Conservation (phyloP, 495 filamentous ascomycete genomes). For the Usnea hakonensis region DNA sequence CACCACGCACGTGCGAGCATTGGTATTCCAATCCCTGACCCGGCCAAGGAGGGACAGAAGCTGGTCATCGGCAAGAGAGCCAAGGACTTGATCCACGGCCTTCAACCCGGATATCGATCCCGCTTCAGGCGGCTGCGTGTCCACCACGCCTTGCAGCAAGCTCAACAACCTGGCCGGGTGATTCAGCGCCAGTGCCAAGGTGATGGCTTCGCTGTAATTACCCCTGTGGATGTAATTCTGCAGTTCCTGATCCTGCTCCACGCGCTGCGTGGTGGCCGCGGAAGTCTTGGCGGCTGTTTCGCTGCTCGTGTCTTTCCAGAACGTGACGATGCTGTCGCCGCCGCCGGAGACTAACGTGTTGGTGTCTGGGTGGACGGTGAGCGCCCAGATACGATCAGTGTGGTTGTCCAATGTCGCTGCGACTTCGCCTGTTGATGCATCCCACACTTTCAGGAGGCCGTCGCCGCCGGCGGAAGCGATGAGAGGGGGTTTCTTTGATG, state of each 20-base stretch:
- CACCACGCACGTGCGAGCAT: constrained; percentile 74
- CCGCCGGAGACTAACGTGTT: constrained; percentile 73
- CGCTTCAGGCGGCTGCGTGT: constrained; percentile 50
- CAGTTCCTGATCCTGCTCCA: constrained; percentile 88
- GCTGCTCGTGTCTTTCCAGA: constrained; percentile 91
- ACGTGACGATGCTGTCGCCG: constrained; percentile 81
- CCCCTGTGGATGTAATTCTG: constrained; percentile 82
- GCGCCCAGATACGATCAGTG: constrained; percentile 84
- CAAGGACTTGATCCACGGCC: constrained; percentile 79
- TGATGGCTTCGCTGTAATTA: constrained; percentile 86
- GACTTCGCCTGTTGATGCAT: constrained; percentile 67
- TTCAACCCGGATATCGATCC: constrained; percentile 62
- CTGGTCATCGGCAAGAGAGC: constrained; percentile 70
- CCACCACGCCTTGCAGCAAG: constrained; percentile 73
- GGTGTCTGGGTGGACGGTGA: constrained; percentile 60
- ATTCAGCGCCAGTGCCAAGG: constrained; percentile 82
- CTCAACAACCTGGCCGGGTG: constrained; percentile 78
- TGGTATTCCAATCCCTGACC: constrained; percentile 93
- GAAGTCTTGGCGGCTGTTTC: constrained; percentile 63
- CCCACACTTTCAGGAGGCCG: constrained; percentile 96
- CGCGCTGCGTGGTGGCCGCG: constrained; percentile 61
- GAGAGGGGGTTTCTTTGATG: constrained; percentile 41
- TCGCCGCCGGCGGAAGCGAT: constrained; percentile 87
- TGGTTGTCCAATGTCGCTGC: constrained; percentile 92
- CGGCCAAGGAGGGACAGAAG: constrained; percentile 70